These are phyloP conservation scores for Alternaria arborescens DNA, from an alignment of 2,329 filamentous ascomycete species.

Conservation along the genomic window DNA sequence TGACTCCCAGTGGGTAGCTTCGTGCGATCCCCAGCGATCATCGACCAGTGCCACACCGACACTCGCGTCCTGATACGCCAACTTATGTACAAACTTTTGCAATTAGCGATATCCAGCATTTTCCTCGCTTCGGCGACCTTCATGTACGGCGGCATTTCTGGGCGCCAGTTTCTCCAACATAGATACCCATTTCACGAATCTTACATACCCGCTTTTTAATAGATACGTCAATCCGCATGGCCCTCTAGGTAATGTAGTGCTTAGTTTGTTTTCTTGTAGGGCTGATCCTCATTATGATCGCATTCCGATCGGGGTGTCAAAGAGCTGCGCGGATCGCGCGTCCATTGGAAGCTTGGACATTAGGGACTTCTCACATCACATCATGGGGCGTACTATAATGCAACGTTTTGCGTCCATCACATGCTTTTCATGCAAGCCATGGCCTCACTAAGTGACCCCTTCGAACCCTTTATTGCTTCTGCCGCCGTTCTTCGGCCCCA, in stretches of 20 bases:
- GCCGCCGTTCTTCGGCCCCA: background rate
- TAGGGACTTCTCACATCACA: background rate
- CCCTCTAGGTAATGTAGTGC: background rate
- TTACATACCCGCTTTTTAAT: background rate
- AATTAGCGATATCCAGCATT: slow-evolving; percentile 10
- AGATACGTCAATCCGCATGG: background rate
- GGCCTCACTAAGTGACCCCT: background rate
- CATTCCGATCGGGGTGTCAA: background rate
- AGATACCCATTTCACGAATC: slow-evolving; percentile 18
- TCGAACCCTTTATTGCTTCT: slow-evolving; percentile 2
- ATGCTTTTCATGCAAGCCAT: slow-evolving; percentile 2
- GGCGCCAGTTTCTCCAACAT: slow-evolving; percentile 6
- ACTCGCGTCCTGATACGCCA: background rate
- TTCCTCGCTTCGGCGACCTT: background rate
- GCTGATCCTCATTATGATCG: background rate
- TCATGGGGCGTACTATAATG: background rate
- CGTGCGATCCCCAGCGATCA: slow-evolving; percentile 2
- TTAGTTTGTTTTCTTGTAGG: background rate
- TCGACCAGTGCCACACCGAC: background rate
- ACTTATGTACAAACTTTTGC: slow-evolving; percentile 3
- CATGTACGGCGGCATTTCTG: slow-evolving; percentile 8
- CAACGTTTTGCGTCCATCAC: background rate
- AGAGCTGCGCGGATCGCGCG: background rate
- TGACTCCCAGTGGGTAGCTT: slow-evolving; percentile 18
- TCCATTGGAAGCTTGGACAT: background rate